Conservation (phyloP, 2,329 filamentous ascomycete genomes). For the Phyllosticta citrichinensis region DNA sequence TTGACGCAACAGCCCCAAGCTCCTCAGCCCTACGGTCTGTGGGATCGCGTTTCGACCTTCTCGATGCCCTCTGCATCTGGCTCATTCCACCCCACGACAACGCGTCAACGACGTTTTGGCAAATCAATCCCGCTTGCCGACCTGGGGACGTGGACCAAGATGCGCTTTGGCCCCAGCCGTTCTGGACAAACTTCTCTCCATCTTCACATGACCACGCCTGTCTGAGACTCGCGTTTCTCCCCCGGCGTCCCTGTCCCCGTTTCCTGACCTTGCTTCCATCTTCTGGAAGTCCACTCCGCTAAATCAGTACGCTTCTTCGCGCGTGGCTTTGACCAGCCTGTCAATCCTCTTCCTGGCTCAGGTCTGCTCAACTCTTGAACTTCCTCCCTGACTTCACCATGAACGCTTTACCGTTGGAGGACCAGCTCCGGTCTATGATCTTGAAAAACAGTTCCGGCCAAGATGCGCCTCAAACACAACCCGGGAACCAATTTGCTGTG, state of each 20-base stretch:
- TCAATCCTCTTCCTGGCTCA: neutral
- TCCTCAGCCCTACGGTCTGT: no score
- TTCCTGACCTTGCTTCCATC: neutral
- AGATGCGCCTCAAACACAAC: neutral
- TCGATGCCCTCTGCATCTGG: neutral
- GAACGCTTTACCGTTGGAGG: slow-evolving; percentile 37
- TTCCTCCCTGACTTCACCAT: neutral
- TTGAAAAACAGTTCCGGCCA: slow-evolving; percentile 36
- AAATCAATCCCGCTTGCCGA: neutral
- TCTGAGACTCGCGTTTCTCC: neutral
- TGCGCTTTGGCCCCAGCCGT: neutral
- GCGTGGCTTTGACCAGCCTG: neutral
- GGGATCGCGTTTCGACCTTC: no score
- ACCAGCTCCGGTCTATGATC: slow-evolving; percentile 50
- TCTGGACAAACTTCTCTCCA: neutral
- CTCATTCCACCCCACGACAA: neutral
- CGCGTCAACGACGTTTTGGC: neutral
- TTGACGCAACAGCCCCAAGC: no score
- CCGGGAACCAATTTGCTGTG: neutral
- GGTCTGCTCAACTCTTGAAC: neutral
- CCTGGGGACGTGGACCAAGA: neutral
- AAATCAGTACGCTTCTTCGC: neutral
- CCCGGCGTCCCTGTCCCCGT: neutral
- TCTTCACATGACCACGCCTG: neutral
- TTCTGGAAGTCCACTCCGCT: neutral